Evolutionary conservation across 192 early-diverging fungal genomes (phyloP), one percentile per base, ranked within the genome.

Genomic region (Coemansia sp.): DNA sequence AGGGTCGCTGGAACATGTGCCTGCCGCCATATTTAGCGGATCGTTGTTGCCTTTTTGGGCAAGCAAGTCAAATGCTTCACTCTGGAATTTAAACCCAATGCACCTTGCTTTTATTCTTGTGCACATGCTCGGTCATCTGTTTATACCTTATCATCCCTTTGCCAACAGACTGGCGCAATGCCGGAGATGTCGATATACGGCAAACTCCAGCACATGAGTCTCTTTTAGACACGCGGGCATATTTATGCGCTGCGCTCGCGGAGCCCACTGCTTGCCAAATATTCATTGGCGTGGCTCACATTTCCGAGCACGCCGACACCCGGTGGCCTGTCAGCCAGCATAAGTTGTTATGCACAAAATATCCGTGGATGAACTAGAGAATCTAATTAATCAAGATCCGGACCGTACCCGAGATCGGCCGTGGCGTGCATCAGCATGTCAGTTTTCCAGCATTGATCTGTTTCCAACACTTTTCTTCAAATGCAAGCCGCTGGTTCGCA

Each of bases 161-260:
- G 52, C 52, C 50, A 53, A 22, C 24, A 29, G 15, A n/a, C 19
- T 29, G 24, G 12, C 29, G 53, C 11, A 29, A 55, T 55, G 25
- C n/a, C 29, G 53, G 53, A 7, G 23, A 55, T 55, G 25, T 32
- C 29, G 27, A 8, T 15, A 25, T 25, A 25, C 27, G 53, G 29
- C 29, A n/a, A 43, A n/a, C 41, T 43, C 41, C 41, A 43, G 12
- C 10, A 11, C 12, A 43, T 14, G 12, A 43, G 10, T 15, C 41
- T 43, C 15, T 49, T 49, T 49, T 49, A 49, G 47, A 49, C 47
- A 49, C 47, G 47, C 47, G 47, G 17, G 15, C 47, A 49, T 38
- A 56, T 56, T 38, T 56, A 56, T 56, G 55, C 55, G 35, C 55
- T 32, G 35, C 19, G 32, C 55, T 56, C 35, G 55, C 21, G 55